Percentiles rank a stretch among this genome's conserved stretches.
Evolutionary conservation across 2,329 filamentous ascomycete species (phyloP).

Genomic region (Paramyrothecium sp.): DNA sequence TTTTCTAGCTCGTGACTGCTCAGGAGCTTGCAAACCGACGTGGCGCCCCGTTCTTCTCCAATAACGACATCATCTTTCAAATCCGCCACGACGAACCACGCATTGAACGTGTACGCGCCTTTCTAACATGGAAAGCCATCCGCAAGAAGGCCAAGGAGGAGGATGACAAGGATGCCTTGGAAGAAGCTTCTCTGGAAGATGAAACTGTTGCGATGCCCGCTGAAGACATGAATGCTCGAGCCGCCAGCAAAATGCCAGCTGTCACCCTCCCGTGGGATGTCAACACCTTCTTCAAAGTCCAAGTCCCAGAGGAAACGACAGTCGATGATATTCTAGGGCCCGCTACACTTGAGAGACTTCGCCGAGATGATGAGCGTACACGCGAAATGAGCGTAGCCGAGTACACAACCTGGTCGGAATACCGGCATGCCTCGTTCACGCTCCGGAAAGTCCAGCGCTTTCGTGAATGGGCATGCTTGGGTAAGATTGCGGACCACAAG

Average conservation of each 20-base stretch:
- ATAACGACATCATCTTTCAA: slow-evolving; percentile 87
- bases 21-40: slow-evolving; percentile 86
- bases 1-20: slow-evolving; percentile 70
- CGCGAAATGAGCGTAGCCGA: slow-evolving; percentile 95
- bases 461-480: slow-evolving; percentile 94
- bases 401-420: slow-evolving; percentile 97
- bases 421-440: slow-evolving; percentile 93
- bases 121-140: slow-evolving; percentile 96
- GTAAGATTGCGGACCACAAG: slow-evolving; percentile 88
- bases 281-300: slow-evolving; percentile 79
- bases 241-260: slow-evolving; percentile 78
- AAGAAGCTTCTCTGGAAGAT: too few species aligned
- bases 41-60: slow-evolving; percentile 84
- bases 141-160: slow-evolving; percentile 94
- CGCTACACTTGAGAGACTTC: slow-evolving; percentile 85
- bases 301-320: slow-evolving; percentile 78
- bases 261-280: slow-evolving; percentile 94
- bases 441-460: slow-evolving; percentile 97
- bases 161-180: slow-evolving; percentile 87
- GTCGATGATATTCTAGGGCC: slow-evolving; percentile 40
- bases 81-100: slow-evolving; percentile 95
- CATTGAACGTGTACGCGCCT: slow-evolving; percentile 87
- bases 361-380: slow-evolving; percentile 92
- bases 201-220: slow-evolving; percentile 48
- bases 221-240: slow-evolving; percentile 69